These are phyloP conservation scores for Cercophora sp. DNA, from an alignment of 495 filamentous ascomycete species.

Conservation along the genomic window DNA sequence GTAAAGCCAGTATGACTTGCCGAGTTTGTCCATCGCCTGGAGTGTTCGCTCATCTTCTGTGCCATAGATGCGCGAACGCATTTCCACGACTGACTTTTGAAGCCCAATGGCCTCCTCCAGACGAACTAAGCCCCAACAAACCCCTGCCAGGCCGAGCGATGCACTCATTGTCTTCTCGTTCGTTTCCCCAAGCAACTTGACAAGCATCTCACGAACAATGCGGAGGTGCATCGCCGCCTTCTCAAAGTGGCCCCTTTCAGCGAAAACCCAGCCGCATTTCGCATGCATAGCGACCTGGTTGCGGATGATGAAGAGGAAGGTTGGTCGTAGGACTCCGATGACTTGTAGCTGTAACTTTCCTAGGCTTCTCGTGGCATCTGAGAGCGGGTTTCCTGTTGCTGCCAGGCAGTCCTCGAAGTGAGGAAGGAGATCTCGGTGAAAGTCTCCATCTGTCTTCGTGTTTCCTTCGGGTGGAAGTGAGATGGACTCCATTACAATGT, in stretches of 20 bases:
- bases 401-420: constrained; percentile 3
- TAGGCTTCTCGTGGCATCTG: background rate
- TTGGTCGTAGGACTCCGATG: background rate
- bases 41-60: background rate
- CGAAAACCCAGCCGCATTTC: constrained; percentile 5
- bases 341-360: background rate
- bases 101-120: constrained; percentile 7
- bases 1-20: constrained; percentile 3
- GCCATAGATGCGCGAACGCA: background rate
- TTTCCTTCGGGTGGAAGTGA: constrained; percentile 2
- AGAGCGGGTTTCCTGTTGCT: constrained; percentile 1
- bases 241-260: constrained; percentile 7
- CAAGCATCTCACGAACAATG: constrained; percentile 1
- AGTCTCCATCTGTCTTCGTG: constrained; percentile 6
- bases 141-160: constrained; percentile 7
- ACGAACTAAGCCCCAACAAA: constrained; percentile 9
- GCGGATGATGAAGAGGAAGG: constrained; percentile 1
- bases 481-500: constrained; percentile 1
- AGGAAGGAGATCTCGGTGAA: constrained; percentile 5
- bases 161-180: constrained; percentile 5
- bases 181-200: background rate
- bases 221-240: constrained; percentile 1
- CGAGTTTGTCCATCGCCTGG: constrained; percentile 8
- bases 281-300: constrained; percentile 1
- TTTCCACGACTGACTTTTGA: constrained; percentile 1